Evolutionary conservation across 495 filamentous ascomycete species (phyloP), one percentile per base, ranked within the genome.

Genomic region (Cercophora newfieldiana): DNA sequence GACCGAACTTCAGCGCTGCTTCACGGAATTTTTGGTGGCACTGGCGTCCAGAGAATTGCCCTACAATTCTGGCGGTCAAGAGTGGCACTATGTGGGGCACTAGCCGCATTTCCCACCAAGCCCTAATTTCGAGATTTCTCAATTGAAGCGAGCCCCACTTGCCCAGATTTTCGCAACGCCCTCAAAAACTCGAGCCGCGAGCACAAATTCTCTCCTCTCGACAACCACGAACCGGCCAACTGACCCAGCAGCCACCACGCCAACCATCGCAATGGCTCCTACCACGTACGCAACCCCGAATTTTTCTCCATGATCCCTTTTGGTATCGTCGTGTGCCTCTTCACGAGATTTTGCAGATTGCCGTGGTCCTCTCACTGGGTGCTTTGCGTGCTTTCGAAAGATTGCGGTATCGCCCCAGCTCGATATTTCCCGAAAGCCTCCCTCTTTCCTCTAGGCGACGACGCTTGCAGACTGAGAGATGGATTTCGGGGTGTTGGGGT

Each of bases 291-390:
- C 72, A 76, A 76, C 65, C 79, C 79, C 71, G 74, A 75, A 71
- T 73, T 72, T 72, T 71, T 79, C 67, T 71, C 74, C 75, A 75
- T 81, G 74, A 78, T 78, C 74, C 74, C 65, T 76, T 75, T 77
- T 79, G 81, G 75, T 81, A 81, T 82, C 82, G 81, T 82, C 79
- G 80, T 79, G 82, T 82, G 75, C 85, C 65, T 33, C 69, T 68
- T 71, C 57, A 72, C 73, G 75, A 78, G 74, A 80, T 73, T 74
- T 77, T 79, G 80, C 75, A 79, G 81, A 88, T 90, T 88, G 87
- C 87, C 86, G 85, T 88, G 83, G 87, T 85, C 88, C 82, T 89
- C 87, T 91, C 88, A 88, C 89, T 91, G 88, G 89, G 82, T 78
- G 77, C 80, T 73, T 79, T 78, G 81, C 44, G 66, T 67, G 56